Evolutionary conservation across 768 basidiomycete genomes (phyloP), one percentile per base, ranked within the genome.

Genomic region (Podaxis pistillaris): DNA sequence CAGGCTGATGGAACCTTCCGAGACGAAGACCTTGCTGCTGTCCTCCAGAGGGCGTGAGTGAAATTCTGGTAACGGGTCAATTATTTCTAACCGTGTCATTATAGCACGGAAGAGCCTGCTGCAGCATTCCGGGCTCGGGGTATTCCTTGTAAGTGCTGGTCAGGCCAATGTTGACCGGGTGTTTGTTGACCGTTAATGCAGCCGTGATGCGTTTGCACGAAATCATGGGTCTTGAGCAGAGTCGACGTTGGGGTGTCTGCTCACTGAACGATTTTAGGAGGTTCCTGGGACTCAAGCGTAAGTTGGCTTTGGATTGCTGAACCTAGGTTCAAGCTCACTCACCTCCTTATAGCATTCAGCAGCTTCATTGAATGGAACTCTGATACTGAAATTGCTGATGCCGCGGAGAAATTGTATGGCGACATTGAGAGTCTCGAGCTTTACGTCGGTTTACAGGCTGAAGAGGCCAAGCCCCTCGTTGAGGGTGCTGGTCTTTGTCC

Each of bases 401-500:
- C 86, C 5, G 92, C 92, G 0, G 89, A 93, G 72, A 89, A 84
- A 66, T 79, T 94, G 0, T 94, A 94, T 58, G 87, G 87, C 9
- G 66, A 89, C 69, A 88, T 94, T 60, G 81, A 94, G 26, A 80
- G 86, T 64, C 80, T 94, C 55, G 93, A 94, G 70, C 77, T 94
- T 17, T 94, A 94, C 68, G 87, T 88, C 53, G 89, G 92, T 54
- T 77, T 93, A 24, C 88, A 91, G 67, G 91, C 90, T 0, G 91
- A 93, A 69, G 85, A 89, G 64, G 76, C 86, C 1, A 94, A 93
- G 70, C 88, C 85, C 12, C 76, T 91, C 40, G 80, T 87, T 22
- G 86, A 87, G 0, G 93, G 93, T 56, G 90, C 93, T 58, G 93
- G 93, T 60, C 82, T 94, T 58, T 94, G 93, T 75, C 92, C 93